These are phyloP conservation scores for Mycena sanguinolenta DNA, from an alignment of 768 basidiomycete species.

Conservation along the genomic window DNA sequence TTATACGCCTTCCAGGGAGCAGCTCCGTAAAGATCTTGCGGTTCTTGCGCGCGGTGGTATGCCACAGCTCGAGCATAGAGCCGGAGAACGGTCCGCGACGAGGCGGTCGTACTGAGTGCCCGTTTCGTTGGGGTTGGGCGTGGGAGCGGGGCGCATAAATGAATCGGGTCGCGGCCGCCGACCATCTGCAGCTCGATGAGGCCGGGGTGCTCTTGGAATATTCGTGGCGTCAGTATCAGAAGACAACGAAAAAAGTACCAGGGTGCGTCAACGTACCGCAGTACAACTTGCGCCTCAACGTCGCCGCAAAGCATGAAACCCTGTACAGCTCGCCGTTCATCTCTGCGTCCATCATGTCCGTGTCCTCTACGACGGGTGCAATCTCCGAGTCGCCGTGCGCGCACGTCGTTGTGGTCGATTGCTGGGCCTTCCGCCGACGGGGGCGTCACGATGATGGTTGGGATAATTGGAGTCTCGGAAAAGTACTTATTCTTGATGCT, in stretches of 20 bases:
- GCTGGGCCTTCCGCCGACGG: too few species aligned
- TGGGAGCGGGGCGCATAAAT: slow-evolving; percentile 87
- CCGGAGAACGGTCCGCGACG: slow-evolving; percentile 84
- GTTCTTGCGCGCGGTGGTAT: slow-evolving; percentile 81
- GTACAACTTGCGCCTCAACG: slow-evolving; percentile 86
- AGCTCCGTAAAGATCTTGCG: slow-evolving; percentile 88
- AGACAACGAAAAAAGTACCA: too few species aligned
- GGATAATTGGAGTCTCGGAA: too few species aligned
- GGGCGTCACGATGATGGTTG: too few species aligned
- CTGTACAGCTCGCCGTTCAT: slow-evolving; percentile 86
- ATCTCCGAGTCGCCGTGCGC: slow-evolving; percentile 98
- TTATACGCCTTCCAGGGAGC: slow-evolving; percentile 88
- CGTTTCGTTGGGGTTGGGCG: slow-evolving; percentile 77
- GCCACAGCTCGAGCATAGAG: slow-evolving; percentile 71
- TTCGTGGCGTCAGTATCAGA: slow-evolving; percentile 11
- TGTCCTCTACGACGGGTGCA: slow-evolving; percentile 91
- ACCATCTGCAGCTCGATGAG: slow-evolving; percentile 82
- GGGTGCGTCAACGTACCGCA: slow-evolving; percentile 63
- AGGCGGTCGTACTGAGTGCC: slow-evolving; percentile 66
- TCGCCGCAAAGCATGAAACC: slow-evolving; percentile 86
- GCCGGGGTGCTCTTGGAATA: slow-evolving; percentile 84
- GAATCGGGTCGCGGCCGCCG: slow-evolving; percentile 53
- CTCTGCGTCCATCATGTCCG: slow-evolving; percentile 75
- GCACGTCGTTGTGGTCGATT: too few species aligned
- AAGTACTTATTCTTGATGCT: too few species aligned